These are phyloP conservation scores for Pseudoneurospora amorphoporcata DNA, from an alignment of 495 filamentous ascomycete genomes.

Conservation along the genomic window DNA sequence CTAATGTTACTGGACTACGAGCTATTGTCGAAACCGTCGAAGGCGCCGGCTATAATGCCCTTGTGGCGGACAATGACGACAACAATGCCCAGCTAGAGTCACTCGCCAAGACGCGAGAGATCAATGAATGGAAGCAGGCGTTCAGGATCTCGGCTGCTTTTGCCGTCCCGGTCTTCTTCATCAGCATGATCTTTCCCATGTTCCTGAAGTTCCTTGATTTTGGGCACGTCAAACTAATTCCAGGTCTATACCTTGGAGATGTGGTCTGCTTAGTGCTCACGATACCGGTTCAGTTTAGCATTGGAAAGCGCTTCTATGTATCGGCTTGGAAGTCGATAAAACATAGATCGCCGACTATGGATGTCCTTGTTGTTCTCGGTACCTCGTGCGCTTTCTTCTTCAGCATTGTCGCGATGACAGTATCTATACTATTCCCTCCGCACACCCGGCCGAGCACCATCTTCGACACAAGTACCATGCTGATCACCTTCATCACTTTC, in stretches of 20 bases:
- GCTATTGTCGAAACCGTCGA: slow-evolving; percentile 77
- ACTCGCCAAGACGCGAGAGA: slow-evolving; percentile 89
- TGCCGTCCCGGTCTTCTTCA: slow-evolving; percentile 83
- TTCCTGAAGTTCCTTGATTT: slow-evolving; percentile 60
- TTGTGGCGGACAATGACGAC: slow-evolving; percentile 84
- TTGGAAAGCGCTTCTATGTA: slow-evolving; percentile 85
- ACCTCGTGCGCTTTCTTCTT: slow-evolving; percentile 99
- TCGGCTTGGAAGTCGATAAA: slow-evolving; percentile 84
- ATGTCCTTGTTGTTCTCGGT: slow-evolving; percentile 87
- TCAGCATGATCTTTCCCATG: slow-evolving; percentile 89
- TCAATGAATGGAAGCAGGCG: slow-evolving; percentile 78
- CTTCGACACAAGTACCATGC: slow-evolving; percentile 97
- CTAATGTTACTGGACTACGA: slow-evolving; percentile 64
- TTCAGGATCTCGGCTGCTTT: slow-evolving; percentile 68
- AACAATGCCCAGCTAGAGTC: slow-evolving; percentile 96
- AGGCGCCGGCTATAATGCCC: slow-evolving; percentile 68
- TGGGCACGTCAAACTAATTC: slow-evolving; percentile 51
- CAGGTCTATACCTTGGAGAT: slow-evolving; percentile 82
- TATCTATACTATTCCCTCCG: slow-evolving; percentile 58
- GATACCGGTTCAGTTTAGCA: slow-evolving; percentile 90
- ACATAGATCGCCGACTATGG: slow-evolving; percentile 91
- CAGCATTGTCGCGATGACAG: slow-evolving; percentile 77
- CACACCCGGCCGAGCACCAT: slow-evolving; percentile 75
- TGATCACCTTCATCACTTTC: slow-evolving; percentile 91
- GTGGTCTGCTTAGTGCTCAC: slow-evolving; percentile 73